Base-by-base conservation (phyloP, 2,329 filamentous ascomycete species). In the Purpureocillium lavendulum region DNA sequence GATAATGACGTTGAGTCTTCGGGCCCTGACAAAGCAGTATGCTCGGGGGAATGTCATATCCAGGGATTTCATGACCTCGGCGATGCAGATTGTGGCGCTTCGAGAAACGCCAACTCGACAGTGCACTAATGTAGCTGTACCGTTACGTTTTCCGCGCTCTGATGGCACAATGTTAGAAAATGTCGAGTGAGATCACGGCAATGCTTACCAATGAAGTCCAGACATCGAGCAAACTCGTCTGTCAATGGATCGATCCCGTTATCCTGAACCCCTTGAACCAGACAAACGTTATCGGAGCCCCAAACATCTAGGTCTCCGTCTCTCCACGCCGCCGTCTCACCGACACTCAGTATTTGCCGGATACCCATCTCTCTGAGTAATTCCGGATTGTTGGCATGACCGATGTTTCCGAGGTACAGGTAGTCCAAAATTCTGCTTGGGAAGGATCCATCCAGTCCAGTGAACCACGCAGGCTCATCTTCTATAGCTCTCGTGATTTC, bases 71-170 rank as follows among this genome's bases (percentile, higher is more conserved):
- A 98, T 98, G 29, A 97, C 87, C 61, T 97, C 89, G n/a, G 92
- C 92, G 53, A 98, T 98, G 59, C 92, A 97, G 45, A 98, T 96
- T 2, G 90, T 98, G 11, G 92, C 92, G 46, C 87, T 95, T 38
- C 92, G 79, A 37, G 89, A 96, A 40, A 98, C 92, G 35, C 92
- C 92, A 7, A 98, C 92, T 14, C 92, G 83, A 59, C 92, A 98
- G 59, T 98, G 92, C 13, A 98, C 92, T 41, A 98, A 72, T 0
- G 92, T 97, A 17, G 90, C 87, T 4, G 78, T 86, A 24, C 84
- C 82, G 33, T 84, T 83, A 30, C 66, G 65, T 55, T 83, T 85
- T 29, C 90, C 89, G 49, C 80, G 79, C 49, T 87, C 92, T 96
- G 52, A 40, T 34, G 12, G 30, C 30, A 8, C 11, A 4, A 7